phyloP scores from a whole-genome alignment of 176 grass and related monocot species.

The Melocanna baccifera region DNA sequence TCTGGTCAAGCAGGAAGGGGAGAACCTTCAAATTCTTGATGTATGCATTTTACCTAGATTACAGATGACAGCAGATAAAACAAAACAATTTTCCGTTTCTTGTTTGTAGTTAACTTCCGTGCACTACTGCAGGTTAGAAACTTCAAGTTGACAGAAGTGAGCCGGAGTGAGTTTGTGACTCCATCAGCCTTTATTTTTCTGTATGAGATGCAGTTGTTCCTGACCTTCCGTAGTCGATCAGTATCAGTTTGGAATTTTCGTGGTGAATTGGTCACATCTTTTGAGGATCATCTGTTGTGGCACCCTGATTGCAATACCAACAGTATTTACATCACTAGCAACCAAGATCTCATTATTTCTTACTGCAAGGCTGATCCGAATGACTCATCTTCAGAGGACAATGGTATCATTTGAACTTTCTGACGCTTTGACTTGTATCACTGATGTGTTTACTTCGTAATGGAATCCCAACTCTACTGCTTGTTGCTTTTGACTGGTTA shows the following conservation, averaged over 20 bases:
- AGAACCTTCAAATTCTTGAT: conserved; percentile 71
- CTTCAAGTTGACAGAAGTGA: conserved; percentile 60
- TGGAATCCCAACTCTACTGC: neutral
- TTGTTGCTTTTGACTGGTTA: neutral
- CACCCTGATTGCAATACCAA: conserved; percentile 69
- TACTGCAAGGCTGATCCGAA: conserved; percentile 57
- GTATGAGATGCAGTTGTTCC: conserved; percentile 61
- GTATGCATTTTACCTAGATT: conserved; percentile 23
- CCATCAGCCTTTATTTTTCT: conserved; percentile 68
- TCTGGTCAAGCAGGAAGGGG: conserved; percentile 68
- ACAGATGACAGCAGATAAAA: neutral
- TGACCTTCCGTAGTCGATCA: conserved; percentile 51
- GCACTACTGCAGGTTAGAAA: conserved; percentile 47
- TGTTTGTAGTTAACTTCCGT: conserved; percentile 18
- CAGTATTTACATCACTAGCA: conserved; percentile 68
- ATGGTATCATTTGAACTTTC: conserved; percentile 29
- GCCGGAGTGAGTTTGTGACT: conserved; percentile 60
- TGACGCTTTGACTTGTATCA: neutral
- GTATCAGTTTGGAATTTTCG: conserved; percentile 68
- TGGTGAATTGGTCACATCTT: conserved; percentile 68
- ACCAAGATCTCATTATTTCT: conserved; percentile 66
- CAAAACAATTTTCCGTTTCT: neutral
- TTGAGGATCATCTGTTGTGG: conserved; percentile 72
- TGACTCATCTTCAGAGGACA: conserved; percentile 39
- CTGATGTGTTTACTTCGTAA: neutral